phyloP scores from a whole-genome alignment of 2,329 filamentous ascomycete genomes.

The Aspergillus persii region DNA sequence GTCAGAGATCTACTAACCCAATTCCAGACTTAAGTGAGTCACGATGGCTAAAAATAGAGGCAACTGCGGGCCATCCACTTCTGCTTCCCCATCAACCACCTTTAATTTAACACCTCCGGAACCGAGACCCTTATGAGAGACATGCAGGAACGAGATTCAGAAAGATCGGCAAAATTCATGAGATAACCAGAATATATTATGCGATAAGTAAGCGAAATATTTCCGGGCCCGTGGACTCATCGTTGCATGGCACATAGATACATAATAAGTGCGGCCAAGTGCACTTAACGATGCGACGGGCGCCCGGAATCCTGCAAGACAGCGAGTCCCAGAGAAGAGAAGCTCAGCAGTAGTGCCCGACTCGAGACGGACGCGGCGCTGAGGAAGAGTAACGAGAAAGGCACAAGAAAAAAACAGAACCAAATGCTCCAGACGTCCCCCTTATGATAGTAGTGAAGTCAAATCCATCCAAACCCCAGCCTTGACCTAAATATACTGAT shows the following conservation, averaged over 20 bases:
- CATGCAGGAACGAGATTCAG: not conserved
- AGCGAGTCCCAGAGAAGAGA: constrained; percentile 8
- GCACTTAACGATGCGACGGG: constrained; percentile 8
- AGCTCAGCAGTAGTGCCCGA: constrained; percentile 9
- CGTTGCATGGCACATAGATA: constrained; percentile 8
- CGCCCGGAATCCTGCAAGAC: constrained; percentile 8
- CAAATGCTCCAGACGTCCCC: constrained; percentile 17
- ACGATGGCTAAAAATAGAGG: not conserved
- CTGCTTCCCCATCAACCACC: not conserved
- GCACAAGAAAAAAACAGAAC: constrained; percentile 16
- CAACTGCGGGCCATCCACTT: not conserved
- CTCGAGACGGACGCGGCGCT: constrained; percentile 5
- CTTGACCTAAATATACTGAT: constrained; percentile 15
- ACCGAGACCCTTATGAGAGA: not conserved
- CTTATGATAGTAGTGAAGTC: constrained; percentile 11
- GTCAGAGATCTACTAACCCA: no score
- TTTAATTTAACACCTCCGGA: not conserved
- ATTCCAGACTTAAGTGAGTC: no score
- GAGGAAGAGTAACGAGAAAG: constrained; percentile 8
- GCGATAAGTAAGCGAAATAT: constrained; percentile 8
- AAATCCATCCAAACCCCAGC: constrained; percentile 15
- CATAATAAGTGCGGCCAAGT: not conserved
- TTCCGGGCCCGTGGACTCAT: constrained; percentile 8
- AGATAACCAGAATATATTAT: constrained; percentile 15
- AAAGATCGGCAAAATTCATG: not conserved